phyloP scores from a whole-genome alignment of 1,284 basidiomycete genomes.

The Rhodotorula sp. region DNA sequence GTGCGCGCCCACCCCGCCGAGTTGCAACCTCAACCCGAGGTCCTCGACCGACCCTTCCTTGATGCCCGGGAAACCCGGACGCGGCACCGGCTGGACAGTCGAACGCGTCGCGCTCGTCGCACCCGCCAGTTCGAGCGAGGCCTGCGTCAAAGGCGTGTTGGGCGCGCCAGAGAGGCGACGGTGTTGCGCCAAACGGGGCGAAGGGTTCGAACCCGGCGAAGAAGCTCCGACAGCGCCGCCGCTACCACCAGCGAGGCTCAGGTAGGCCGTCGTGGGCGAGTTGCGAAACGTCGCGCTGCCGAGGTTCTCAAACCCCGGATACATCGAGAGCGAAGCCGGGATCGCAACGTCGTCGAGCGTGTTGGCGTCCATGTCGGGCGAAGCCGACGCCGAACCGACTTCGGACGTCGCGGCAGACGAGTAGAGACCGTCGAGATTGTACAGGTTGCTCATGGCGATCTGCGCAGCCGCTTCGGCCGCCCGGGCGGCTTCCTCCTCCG shows the following conservation, averaged over 20 bases:
- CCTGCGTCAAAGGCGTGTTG: background rate
- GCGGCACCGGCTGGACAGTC: conserved; percentile 7
- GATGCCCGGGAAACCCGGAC: background rate
- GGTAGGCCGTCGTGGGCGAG: conserved; percentile 14
- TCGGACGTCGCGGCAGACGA: conserved; percentile 2
- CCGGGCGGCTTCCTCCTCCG: background rate
- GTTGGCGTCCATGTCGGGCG: conserved; percentile 5
- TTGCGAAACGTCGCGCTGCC: conserved; percentile 11
- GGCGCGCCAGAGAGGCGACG: background rate
- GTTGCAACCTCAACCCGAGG: conserved; percentile 3
- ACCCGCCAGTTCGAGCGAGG: conserved; percentile 2
- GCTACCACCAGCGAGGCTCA: conserved; percentile 3
- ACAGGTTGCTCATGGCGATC: background rate
- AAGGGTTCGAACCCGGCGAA: background rate
- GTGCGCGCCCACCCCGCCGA: background rate
- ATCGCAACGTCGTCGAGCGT: conserved; percentile 3
- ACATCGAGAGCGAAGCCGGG: background rate
- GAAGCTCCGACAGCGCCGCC: background rate
- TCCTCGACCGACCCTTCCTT: conserved; percentile 1
- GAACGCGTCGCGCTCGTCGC: conserved; percentile 15
- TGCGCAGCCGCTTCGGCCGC: background rate
- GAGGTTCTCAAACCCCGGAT: conserved; percentile 6
- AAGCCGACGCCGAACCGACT: conserved; percentile 2
- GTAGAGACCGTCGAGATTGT: conserved; percentile 11
- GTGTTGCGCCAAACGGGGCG: background rate